Conservation (phyloP, 495 filamentous ascomycete genomes). For the Aspergillus indologenus region DNA sequence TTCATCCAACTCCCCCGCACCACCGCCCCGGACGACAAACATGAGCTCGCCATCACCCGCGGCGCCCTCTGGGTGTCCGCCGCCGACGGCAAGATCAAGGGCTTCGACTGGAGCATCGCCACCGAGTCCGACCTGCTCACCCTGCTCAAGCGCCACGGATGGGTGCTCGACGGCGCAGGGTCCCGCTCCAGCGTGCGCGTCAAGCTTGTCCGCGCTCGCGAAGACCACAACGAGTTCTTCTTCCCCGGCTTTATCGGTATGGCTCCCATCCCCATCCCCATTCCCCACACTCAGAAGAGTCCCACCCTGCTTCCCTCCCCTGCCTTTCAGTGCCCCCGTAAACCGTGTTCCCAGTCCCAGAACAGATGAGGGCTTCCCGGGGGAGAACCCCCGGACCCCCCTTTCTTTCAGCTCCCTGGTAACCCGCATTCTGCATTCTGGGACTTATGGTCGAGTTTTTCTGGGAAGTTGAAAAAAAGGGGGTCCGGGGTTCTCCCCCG, state of each 20-base stretch:
- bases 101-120: constrained; percentile 33
- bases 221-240: neutral
- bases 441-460: too few relatives aligned
- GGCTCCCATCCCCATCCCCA: neutral
- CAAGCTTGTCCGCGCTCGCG: neutral
- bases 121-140: constrained; percentile 39
- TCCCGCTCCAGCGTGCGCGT: constrained; percentile 15
- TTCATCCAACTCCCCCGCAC: constrained; percentile 43
- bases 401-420: too few relatives aligned
- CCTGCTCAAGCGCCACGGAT: constrained; percentile 47
- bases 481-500: too few relatives aligned
- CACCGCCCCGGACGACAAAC: constrained; percentile 15
- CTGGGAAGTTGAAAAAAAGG: too few relatives aligned
- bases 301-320: too few relatives aligned
- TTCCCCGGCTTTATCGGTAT: neutral
- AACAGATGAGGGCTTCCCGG: too few relatives aligned
- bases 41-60: constrained; percentile 38
- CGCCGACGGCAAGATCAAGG: constrained; percentile 58
- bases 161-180: constrained; percentile 18
- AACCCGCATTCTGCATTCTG: too few relatives aligned
- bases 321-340: too few relatives aligned
- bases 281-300: too few relatives aligned
- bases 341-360: too few relatives aligned
- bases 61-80: constrained; percentile 64
- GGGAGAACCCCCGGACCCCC: too few relatives aligned